A percentile compares a stretch with the other conserved stretches of the same genome.
These are phyloP conservation scores for Mycena vulgaris DNA, from an alignment of 768 basidiomycete genomes.

Conservation along the genomic window DNA sequence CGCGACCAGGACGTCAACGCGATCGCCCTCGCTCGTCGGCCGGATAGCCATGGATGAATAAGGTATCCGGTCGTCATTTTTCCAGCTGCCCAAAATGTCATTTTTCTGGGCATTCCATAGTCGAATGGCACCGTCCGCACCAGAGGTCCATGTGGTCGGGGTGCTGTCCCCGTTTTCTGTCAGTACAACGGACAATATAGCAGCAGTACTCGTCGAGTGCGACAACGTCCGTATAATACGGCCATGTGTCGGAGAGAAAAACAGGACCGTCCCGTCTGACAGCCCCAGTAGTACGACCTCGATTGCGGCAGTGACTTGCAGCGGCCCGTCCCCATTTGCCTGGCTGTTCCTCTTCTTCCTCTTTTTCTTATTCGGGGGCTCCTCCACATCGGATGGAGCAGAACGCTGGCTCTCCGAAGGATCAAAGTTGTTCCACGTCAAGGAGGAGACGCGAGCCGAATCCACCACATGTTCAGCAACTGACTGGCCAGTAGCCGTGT, in stretches of 20 bases:
- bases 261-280: conserved; percentile 69
- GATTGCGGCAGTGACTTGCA: conserved; percentile 45
- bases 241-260: conserved; percentile 76
- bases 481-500: conserved; percentile 68
- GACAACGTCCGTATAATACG: conserved; percentile 69
- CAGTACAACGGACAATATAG: conserved; percentile 65
- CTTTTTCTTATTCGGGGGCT: conserved; percentile 68
- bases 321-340: conserved; percentile 41
- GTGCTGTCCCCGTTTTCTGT: conserved; percentile 48
- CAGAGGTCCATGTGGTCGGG: conserved; percentile 68
- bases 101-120: conserved; percentile 71
- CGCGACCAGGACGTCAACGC: conserved; percentile 67
- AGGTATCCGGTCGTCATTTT: conserved; percentile 71
- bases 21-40: conserved; percentile 55
- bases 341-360: conserved; percentile 60
- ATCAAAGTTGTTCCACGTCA: conserved; percentile 66
- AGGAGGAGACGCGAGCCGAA: conserved; percentile 66
- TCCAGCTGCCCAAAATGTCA: conserved; percentile 65
- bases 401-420: conserved; percentile 45
- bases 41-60: conserved; percentile 67
- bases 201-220: conserved; percentile 67
- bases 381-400: conserved; percentile 43
- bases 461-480: conserved; percentile 73
- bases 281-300: conserved; percentile 72
- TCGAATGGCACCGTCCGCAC: conserved; percentile 69